Percentiles rank a stretch among this genome's conserved stretches.
Conservation (phyloP, 2,329 filamentous ascomycete species). For the Pezicula neosporulosa region DNA sequence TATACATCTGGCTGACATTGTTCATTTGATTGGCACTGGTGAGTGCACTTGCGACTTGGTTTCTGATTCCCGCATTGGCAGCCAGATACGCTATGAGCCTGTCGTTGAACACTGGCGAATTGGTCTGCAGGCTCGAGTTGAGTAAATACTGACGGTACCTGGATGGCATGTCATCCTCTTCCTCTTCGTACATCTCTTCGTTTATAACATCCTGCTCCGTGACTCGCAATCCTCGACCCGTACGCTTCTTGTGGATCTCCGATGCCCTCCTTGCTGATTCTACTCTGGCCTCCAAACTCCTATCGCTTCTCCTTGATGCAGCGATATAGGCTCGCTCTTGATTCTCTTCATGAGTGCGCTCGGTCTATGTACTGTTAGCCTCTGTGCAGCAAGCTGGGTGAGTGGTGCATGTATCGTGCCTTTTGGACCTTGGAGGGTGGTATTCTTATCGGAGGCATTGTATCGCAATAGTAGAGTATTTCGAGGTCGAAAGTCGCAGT, state of each 20-base stretch:
- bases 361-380: slow-evolving; percentile 49
- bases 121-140: slow-evolving; percentile 48
- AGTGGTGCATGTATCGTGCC: slow-evolving; percentile 20
- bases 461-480: background rate
- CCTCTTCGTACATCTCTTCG: slow-evolving; percentile 96
- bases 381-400: background rate
- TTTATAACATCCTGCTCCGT: slow-evolving; percentile 83
- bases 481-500: background rate
- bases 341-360: slow-evolving; percentile 76
- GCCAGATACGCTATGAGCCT: slow-evolving; percentile 44
- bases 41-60: slow-evolving; percentile 41
- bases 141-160: slow-evolving; percentile 55
- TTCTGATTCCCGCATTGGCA: slow-evolving; percentile 53
- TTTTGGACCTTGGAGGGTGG: slow-evolving; percentile 34
- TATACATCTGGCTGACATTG: background rate
- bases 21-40: slow-evolving; percentile 30
- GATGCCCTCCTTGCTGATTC: slow-evolving; percentile 86
- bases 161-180: slow-evolving; percentile 75
- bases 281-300: slow-evolving; percentile 81
- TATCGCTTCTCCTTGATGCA: slow-evolving; percentile 81
- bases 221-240: slow-evolving; percentile 76
- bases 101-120: slow-evolving; percentile 18
- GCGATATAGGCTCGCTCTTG: slow-evolving; percentile 90
- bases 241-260: slow-evolving; percentile 85
- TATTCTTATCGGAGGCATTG: slow-evolving; percentile 20